Evolutionary conservation across 2,329 filamentous ascomycete genomes (phyloP).

Genomic region (Colletotrichum sublineola): DNA sequence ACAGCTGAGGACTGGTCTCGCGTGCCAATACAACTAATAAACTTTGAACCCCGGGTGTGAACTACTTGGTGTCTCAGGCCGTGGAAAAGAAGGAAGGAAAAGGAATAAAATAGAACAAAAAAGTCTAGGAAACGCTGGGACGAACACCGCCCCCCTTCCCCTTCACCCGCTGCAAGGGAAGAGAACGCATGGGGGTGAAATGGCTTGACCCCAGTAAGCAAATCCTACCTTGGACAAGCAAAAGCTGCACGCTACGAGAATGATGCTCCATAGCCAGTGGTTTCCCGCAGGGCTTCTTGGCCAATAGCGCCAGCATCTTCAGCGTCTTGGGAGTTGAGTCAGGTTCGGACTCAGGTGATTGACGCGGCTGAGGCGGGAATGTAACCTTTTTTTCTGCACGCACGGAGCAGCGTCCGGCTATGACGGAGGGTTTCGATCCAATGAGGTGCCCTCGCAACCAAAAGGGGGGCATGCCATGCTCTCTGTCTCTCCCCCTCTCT

Average conservation of each 20-base stretch:
- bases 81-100: too few species aligned
- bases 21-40: background rate
- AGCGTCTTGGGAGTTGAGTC: background rate
- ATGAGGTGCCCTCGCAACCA: background rate
- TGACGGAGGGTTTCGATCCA: background rate
- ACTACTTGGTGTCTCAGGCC: background rate
- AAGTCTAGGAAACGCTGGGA: background rate
- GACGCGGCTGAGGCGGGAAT: conserved; percentile 3
- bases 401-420: conserved; percentile 5
- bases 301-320: background rate
- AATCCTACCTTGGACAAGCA: background rate
- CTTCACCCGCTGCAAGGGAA: background rate
- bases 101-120: background rate
- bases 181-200: background rate
- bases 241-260: too few species aligned
- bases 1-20: background rate
- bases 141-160: background rate
- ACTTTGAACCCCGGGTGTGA: background rate
- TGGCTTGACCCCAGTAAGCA: background rate
- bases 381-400: conserved; percentile 1
- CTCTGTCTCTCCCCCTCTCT: background rate
- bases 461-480: background rate
- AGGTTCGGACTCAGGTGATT: background rate
- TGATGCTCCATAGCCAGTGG: background rate
- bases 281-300: too few species aligned